phyloP scores from a whole-genome alignment of 345 rosid species.

The Populus tremula region DNA sequence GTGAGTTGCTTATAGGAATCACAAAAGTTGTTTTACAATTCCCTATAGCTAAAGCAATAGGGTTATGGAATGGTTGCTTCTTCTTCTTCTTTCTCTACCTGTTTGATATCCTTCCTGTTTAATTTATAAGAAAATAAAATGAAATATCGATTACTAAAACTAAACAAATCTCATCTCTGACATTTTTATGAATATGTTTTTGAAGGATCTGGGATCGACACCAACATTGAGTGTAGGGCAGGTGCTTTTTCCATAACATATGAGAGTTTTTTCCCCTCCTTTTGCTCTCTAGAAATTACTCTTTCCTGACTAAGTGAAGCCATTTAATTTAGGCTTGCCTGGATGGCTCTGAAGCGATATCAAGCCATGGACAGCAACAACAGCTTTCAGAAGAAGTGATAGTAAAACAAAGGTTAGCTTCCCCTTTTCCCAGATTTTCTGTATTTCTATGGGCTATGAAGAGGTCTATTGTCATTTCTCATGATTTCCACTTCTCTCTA shows the following conservation, averaged over 20 bases:
- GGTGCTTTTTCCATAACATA: conserved; percentile 10
- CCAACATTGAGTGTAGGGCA: not conserved
- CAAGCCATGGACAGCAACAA: conserved; percentile 21
- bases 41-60: not conserved
- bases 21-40: not conserved
- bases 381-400: conserved; percentile 19
- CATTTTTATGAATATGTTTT: not conserved
- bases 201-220: conserved; percentile 8
- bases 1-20: not conserved
- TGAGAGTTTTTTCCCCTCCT: not conserved
- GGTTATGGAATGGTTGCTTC: not conserved
- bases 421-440: not conserved
- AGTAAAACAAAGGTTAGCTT: conserved; percentile 21
- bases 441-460: not conserved
- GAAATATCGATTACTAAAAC: not conserved
- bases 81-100: not conserved
- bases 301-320: not conserved
- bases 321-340: conserved; percentile 18
- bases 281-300: not conserved
- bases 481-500: not conserved
- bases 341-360: conserved; percentile 20
- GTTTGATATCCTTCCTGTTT: not conserved
- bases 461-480: not conserved
- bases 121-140: not conserved
- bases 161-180: not conserved